Base-by-base conservation (phyloP, 306 rosid genomes). In the Corylus heterophylla region DNA sequence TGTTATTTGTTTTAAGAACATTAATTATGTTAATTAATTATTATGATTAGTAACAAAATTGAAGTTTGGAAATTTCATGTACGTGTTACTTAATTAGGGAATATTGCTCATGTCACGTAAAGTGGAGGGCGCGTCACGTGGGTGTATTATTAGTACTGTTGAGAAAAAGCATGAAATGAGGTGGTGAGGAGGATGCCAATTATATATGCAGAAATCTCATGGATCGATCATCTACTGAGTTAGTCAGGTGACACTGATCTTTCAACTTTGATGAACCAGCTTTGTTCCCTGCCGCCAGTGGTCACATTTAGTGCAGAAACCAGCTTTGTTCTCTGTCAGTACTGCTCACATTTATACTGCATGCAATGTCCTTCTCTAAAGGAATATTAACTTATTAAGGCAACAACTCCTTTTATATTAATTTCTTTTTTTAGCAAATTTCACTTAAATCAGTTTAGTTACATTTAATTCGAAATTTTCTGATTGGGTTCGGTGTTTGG, bases 281-380 rank as follows among this genome's bases (percentile, higher is more conserved):
- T n/a, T 67, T 51, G 25, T 48, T 25, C 48, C 66, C 62, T 64
- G 35, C 20, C 78, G 44, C 44, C 6, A 44, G 78, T 74, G 20
- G 56, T 74, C 70, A 56, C 69, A 17, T 49, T 2, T 31, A 31
- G 3, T 49, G 52, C 16, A 49, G 52, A 49, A 49, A 49, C 52
- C 52, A 12, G 52, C 52, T 49, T 49, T 49, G 52, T 49, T 49
- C 52, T 49, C 12, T 10, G 52, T 4, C 52, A 1, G 4, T 14
- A 11, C 14, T 49, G 14, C 14, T 49, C 52, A 49, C 52, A 12
- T 31, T 31, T 31, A 31, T 47, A 51, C 44, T 66, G 73, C 54
- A 51, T 66, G 73, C 54, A 51, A 63, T 42, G 80, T 66, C 74
- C 80, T 76, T 31, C 49, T 76, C 64, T 31, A 12, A 4, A 59